Evolutionary conservation across 176 grass and related monocot genomes (phyloP).

Genomic region (Lolium rigidum): DNA sequence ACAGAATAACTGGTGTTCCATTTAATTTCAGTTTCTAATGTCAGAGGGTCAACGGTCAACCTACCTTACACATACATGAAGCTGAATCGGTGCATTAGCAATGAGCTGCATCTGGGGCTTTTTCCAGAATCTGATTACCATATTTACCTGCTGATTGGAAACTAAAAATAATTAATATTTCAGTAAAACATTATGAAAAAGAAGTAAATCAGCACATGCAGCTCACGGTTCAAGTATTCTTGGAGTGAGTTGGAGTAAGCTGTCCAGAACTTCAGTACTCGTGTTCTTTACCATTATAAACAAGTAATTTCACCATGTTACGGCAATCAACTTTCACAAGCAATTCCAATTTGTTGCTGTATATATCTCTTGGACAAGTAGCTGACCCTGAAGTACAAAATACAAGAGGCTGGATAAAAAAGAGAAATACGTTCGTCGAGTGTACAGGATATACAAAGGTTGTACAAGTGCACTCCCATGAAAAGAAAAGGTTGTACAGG

Average conservation of each 20-base stretch:
- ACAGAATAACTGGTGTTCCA: neutral
- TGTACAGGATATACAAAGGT: neutral
- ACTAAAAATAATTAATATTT: slow-evolving; percentile 32
- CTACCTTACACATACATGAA: slow-evolving; percentile 55
- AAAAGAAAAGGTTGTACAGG: neutral
- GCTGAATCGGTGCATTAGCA: slow-evolving; percentile 45
- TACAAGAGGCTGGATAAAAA: neutral
- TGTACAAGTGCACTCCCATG: neutral
- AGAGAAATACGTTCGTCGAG: neutral
- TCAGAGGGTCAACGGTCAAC: slow-evolving; percentile 11
- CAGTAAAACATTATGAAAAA: neutral
- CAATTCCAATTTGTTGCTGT: slow-evolving; percentile 56
- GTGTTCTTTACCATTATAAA: slow-evolving; percentile 51
- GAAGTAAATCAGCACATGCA: slow-evolving; percentile 21
- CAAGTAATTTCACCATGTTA: slow-evolving; percentile 43
- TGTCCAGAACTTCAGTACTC: slow-evolving; percentile 55
- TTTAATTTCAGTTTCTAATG: neutral
- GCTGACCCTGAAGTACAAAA: slow-evolving; percentile 47
- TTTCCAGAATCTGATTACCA: slow-evolving; percentile 53
- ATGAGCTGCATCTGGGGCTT: slow-evolving; percentile 45
- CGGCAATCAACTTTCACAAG: slow-evolving; percentile 45
- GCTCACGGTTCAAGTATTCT: slow-evolving; percentile 70
- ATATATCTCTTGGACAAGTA: slow-evolving; percentile 49
- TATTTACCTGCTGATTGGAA: slow-evolving; percentile 45
- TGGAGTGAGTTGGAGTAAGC: slow-evolving; percentile 34